These are phyloP conservation scores for Aspergillus niger DNA, from an alignment of 2,329 filamentous ascomycete genomes.

Conservation along the genomic window DNA sequence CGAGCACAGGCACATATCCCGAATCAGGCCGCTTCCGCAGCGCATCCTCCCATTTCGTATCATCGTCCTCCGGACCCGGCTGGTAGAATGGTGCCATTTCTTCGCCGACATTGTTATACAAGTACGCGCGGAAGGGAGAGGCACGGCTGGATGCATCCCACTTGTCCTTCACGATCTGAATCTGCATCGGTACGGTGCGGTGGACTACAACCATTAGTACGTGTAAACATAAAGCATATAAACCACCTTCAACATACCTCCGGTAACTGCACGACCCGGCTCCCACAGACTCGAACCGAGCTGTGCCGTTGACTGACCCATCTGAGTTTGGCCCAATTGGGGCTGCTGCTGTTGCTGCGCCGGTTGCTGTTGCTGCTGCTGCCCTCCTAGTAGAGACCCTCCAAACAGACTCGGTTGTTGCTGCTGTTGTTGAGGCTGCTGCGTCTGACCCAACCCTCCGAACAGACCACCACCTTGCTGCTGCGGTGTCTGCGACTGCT, in stretches of 20 bases:
- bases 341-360: constrained; percentile 31
- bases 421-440: constrained; percentile 44
- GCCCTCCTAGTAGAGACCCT: constrained; percentile 29
- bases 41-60: constrained; percentile 66
- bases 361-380: constrained; percentile 31
- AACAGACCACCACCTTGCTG: constrained; percentile 46
- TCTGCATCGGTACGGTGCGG: constrained; percentile 63
- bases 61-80: constrained; percentile 59
- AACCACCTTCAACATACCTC: constrained; percentile 33
- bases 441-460: constrained; percentile 33
- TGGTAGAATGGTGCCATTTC: constrained; percentile 64
- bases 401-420: constrained; percentile 31
- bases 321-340: constrained; percentile 27
- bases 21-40: constrained; percentile 60
- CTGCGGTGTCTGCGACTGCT: constrained; percentile 25
- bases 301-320: constrained; percentile 42
- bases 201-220: constrained; percentile 47
- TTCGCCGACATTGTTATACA: constrained; percentile 64
- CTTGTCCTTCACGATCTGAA: constrained; percentile 61
- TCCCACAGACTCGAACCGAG: constrained; percentile 45
- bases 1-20: constrained; percentile 61
- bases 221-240: constrained; percentile 7
- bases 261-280: constrained; percentile 46
- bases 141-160: constrained; percentile 58
- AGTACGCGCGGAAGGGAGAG: constrained; percentile 61